phyloP scores from a whole-genome alignment of 116 monocot species.

The Papilionanthe hybrid region DNA sequence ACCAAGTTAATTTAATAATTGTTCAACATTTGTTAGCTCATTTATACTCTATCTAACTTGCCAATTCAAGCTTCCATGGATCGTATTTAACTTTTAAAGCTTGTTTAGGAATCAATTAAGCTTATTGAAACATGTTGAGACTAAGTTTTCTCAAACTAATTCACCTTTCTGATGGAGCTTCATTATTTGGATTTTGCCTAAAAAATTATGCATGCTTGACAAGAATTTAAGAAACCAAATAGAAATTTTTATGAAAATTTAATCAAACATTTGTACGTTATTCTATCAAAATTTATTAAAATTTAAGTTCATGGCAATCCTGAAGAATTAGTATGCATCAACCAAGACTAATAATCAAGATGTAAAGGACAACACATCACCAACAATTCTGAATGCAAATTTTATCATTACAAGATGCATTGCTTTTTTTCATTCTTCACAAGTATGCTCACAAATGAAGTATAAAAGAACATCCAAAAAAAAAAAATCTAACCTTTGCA shows the following conservation, averaged over 20 bases:
- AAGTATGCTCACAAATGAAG: background rate
- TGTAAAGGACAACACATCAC: background rate
- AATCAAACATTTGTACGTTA: background rate
- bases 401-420: background rate
- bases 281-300: background rate
- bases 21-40: too few relatives aligned
- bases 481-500: conserved; percentile 68
- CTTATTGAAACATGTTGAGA: too few relatives aligned
- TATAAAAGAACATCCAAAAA: conserved; percentile 2
- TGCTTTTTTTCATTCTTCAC: background rate
- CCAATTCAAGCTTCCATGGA: too few relatives aligned
- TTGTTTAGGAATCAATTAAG: too few relatives aligned
- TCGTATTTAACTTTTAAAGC: too few relatives aligned
- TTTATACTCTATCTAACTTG: too few relatives aligned
- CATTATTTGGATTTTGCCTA: background rate
- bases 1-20: too few relatives aligned
- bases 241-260: background rate
- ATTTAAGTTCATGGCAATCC: background rate
- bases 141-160: too few relatives aligned
- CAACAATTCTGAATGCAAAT: background rate
- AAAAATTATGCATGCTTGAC: background rate
- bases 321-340: background rate
- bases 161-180: background rate
- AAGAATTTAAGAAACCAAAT: background rate
- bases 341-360: background rate